Conservation (phyloP, 2,329 filamentous ascomycete species). For the Botrytis fragariae region DNA sequence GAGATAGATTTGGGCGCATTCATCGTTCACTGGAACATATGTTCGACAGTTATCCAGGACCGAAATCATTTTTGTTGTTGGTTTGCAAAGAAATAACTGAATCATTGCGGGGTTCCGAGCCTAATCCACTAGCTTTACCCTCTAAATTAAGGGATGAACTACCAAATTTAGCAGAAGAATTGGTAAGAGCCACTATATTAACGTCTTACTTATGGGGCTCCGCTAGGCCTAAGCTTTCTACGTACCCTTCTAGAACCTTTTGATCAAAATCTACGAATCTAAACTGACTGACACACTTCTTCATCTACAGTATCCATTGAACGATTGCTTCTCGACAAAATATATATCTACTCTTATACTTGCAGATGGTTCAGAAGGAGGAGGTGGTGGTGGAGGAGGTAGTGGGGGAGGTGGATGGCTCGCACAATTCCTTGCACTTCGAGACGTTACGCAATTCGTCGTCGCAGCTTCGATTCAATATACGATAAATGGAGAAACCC, state of each 20-base stretch:
- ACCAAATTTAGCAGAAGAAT: conserved; percentile 41
- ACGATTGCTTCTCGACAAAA: conserved; percentile 39
- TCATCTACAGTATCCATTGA: conserved; percentile 40
- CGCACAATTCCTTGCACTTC: conserved; percentile 41
- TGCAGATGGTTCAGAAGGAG: conserved; percentile 33
- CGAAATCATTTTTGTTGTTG: conserved; percentile 42
- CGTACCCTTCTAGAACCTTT: background rate
- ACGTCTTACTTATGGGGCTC: background rate
- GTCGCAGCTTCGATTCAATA: conserved; percentile 44
- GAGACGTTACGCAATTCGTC: conserved; percentile 43
- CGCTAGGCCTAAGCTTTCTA: background rate
- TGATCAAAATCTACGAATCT: background rate
- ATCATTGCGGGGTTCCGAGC: conserved; percentile 39
- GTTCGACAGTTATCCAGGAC: conserved; percentile 43
- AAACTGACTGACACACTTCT: background rate
- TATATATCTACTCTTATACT: conserved; percentile 41
- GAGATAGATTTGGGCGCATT: conserved; percentile 42
- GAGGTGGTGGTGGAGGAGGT: conserved; percentile 15
- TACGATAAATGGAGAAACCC: conserved; percentile 39
- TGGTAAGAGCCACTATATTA: conserved; percentile 36
- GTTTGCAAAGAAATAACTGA: conserved; percentile 42
- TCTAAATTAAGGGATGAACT: conserved; percentile 38
- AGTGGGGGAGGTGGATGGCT: conserved; percentile 36
- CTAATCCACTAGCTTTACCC: conserved; percentile 40
- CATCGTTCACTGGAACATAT: conserved; percentile 42